These are phyloP conservation scores for Dendrobium huoshanense DNA, from an alignment of 106 monocot genomes.

Conservation along the genomic window DNA sequence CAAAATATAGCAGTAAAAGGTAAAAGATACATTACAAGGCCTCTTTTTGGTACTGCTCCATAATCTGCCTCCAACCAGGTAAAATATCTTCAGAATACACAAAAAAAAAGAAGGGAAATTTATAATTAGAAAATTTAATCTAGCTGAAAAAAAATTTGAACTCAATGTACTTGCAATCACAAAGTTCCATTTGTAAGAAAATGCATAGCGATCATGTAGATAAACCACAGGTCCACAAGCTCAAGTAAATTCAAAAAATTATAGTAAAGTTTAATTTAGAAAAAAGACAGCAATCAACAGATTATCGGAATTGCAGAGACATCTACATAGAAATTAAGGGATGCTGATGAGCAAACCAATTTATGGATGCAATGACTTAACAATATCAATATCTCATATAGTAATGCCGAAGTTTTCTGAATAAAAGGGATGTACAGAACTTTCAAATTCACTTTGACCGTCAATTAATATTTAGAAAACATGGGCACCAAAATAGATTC, in stretches of 20 bases:
- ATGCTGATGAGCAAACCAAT: not conserved
- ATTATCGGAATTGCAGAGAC: not conserved
- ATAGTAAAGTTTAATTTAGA: not conserved
- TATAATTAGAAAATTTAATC: not conserved
- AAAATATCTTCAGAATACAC: conserved; percentile 44
- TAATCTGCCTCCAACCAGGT: conserved; percentile 76
- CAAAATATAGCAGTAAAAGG: not conserved
- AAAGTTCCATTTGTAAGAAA: not conserved
- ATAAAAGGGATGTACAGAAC: no score
- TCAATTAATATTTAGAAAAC: not conserved
- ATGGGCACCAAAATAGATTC: not conserved
- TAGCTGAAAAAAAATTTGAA: not conserved
- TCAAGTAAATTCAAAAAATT: not conserved
- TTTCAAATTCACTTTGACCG: no score
- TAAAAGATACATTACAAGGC: conserved; percentile 61
- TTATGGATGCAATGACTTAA: not conserved
- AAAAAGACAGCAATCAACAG: not conserved
- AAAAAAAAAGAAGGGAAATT: conserved; percentile 1
- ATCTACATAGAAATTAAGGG: not conserved
- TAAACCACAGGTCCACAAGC: no score
- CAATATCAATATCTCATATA: not conserved
- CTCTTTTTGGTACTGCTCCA: conserved; percentile 85
- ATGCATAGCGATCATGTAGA: not conserved
- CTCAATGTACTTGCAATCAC: not conserved
- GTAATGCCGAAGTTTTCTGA: no score